A percentile compares a stretch with the other conserved stretches of the same genome.
These are phyloP conservation scores for Eragrostis nindensis DNA, from an alignment of 176 grass and related monocot species.

Conservation along the genomic window DNA sequence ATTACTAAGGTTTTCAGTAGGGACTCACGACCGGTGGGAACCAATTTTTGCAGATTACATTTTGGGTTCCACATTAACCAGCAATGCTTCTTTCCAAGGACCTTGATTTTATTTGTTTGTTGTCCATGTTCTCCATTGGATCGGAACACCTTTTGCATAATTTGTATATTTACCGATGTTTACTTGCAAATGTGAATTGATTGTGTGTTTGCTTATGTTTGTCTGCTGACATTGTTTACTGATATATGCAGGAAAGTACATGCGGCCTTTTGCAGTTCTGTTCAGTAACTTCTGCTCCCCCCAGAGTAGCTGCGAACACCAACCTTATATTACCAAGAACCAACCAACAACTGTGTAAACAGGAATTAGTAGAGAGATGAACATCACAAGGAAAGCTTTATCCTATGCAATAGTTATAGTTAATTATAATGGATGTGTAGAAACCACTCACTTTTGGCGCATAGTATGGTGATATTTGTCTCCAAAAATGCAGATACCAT, in stretches of 20 bases:
- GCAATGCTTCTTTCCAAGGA: background rate
- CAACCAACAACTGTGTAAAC: slow-evolving; percentile 4
- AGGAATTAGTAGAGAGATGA: slow-evolving; percentile 24
- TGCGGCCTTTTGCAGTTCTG: background rate
- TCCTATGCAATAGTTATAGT: background rate
- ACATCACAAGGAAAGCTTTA: background rate
- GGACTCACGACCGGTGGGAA: too few relatives aligned
- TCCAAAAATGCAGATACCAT: background rate
- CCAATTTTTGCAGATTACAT: background rate
- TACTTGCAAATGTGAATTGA: background rate
- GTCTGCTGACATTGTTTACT: slow-evolving; percentile 23
- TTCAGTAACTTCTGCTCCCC: slow-evolving; percentile 9
- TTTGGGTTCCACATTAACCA: background rate
- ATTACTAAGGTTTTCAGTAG: too few relatives aligned
- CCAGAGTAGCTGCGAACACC: background rate
- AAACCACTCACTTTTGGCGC: slow-evolving; percentile 5
- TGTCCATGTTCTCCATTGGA: background rate
- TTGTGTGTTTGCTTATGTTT: background rate
- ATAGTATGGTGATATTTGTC: background rate
- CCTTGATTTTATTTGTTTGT: background rate
- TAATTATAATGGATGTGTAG: background rate
- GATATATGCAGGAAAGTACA: slow-evolving; percentile 28
- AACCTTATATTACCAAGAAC: background rate
- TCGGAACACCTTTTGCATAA: background rate
- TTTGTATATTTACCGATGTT: background rate